Evolutionary conservation across 495 filamentous ascomycete species (phyloP).

Genomic region (Pyronema omphalodes): DNA sequence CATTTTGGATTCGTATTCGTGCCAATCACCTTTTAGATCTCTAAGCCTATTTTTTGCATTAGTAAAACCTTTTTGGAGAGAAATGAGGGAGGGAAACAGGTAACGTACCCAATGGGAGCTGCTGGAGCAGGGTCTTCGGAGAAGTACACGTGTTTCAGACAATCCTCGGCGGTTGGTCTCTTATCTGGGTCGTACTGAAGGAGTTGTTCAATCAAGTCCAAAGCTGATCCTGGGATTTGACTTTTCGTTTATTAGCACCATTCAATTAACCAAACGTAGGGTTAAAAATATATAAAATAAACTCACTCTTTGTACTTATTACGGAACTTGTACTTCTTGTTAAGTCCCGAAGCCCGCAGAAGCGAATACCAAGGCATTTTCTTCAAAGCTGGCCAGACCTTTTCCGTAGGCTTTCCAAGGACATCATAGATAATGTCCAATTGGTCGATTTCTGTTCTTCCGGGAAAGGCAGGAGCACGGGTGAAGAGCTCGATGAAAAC

Average conservation of each 20-base stretch:
- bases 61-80: slow-evolving; percentile 18
- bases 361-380: slow-evolving; percentile 96
- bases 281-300: neutral
- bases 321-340: slow-evolving; percentile 58
- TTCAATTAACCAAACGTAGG: neutral
- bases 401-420: slow-evolving; percentile 71
- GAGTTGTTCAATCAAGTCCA: slow-evolving; percentile 63
- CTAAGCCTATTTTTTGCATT: slow-evolving; percentile 41
- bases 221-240: slow-evolving; percentile 51
- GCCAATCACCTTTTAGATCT: slow-evolving; percentile 86
- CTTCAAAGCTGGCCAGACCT: slow-evolving; percentile 69
- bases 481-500: slow-evolving; percentile 96
- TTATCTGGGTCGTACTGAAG: slow-evolving; percentile 75
- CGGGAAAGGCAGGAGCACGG: slow-evolving; percentile 83
- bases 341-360: slow-evolving; percentile 48
- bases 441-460: slow-evolving; percentile 86
- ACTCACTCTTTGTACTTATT: slow-evolving; percentile 53
- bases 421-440: slow-evolving; percentile 86
- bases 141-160: slow-evolving; percentile 83
- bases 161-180: slow-evolving; percentile 67
- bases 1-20: slow-evolving; percentile 90
- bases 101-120: slow-evolving; percentile 65
- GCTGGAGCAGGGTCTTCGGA: slow-evolving; percentile 60
- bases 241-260: slow-evolving; percentile 16
- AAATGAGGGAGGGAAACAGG: neutral